Evolutionary conservation across 208 protist species (phyloP).

Genomic region (Crithidia sp.): DNA sequence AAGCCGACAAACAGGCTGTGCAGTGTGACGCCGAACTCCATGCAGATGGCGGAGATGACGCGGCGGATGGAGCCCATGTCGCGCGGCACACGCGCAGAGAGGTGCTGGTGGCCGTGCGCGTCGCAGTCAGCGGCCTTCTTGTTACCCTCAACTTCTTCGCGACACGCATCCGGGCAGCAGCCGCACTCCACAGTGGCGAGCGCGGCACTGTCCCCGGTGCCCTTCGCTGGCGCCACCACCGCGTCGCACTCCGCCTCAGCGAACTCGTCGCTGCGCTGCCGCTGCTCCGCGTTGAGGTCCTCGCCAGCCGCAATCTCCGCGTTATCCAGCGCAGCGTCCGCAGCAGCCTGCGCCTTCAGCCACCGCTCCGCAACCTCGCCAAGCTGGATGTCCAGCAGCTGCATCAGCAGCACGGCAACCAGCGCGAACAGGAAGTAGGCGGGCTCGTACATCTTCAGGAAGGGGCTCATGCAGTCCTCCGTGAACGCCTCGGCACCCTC

Average conservation of each 20-base stretch:
- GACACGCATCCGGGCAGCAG: neutral
- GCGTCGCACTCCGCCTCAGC: neutral
- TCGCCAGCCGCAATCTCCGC: neutral
- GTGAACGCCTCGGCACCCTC: constrained; percentile 38
- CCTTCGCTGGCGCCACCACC: neutral
- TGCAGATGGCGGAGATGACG: constrained; percentile 52
- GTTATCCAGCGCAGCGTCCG: neutral
- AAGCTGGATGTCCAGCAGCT: constrained; percentile 55
- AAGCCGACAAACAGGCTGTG: constrained; percentile 81
- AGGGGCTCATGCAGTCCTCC: constrained; percentile 44
- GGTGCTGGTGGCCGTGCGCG: constrained; percentile 39
- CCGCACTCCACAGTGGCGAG: neutral
- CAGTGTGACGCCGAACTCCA: constrained; percentile 42
- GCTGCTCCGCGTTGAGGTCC: constrained; percentile 2
- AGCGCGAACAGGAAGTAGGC: constrained; percentile 65
- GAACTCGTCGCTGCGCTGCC: neutral
- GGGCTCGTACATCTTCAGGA: constrained; percentile 44
- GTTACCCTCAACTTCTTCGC: neutral
- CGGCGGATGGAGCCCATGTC: constrained; percentile 31
- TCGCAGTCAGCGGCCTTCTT: constrained; percentile 13
- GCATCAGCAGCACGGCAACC: constrained; percentile 58
- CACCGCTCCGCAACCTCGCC: constrained; percentile 47
- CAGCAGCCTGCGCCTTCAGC: constrained; percentile 13
- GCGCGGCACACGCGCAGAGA: constrained; percentile 8
- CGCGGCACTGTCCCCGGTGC: neutral